A percentile compares a stretch with the other conserved stretches of the same genome.
These are phyloP conservation scores for Penicillium paradoxum DNA, from an alignment of 495 filamentous ascomycete genomes.

Conservation along the genomic window DNA sequence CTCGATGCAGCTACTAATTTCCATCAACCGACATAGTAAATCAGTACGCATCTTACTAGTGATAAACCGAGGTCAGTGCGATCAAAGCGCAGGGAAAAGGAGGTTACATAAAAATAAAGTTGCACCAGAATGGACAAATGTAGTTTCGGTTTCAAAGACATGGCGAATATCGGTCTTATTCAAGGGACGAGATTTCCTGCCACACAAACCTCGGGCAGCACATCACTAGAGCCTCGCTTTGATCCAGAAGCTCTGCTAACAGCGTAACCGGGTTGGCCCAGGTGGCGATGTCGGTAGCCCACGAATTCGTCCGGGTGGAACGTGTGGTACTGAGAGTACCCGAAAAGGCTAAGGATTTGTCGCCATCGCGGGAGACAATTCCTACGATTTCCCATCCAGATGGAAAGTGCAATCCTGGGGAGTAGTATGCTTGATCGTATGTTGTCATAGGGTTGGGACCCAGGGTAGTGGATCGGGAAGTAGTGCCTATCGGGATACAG, in stretches of 20 bases:
- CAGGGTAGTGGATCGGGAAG: neutral
- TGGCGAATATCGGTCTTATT: too few relatives aligned
- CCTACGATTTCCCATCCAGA: neutral
- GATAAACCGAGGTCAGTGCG: too few relatives aligned
- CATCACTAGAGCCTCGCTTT: neutral
- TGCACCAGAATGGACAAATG: too few relatives aligned
- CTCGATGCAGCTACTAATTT: too few relatives aligned
- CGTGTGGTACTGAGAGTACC: neutral
- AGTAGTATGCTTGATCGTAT: neutral
- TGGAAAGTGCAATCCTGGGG: neutral
- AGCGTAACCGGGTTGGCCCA: neutral
- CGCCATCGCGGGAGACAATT: neutral
- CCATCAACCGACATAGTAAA: too few relatives aligned
- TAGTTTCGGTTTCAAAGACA: too few relatives aligned
- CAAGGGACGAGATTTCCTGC: too few relatives aligned
- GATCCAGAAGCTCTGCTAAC: neutral
- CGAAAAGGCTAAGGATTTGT: neutral
- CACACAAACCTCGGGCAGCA: neutral
- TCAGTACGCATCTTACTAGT: too few relatives aligned
- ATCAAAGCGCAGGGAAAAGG: too few relatives aligned
- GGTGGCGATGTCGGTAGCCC: neutral
- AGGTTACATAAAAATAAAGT: too few relatives aligned
- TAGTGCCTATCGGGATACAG: neutral
- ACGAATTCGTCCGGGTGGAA: neutral
- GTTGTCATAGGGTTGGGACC: neutral